Evolutionary conservation across 768 basidiomycete species (phyloP).

Genomic region (Rhizopogon roseolus): DNA sequence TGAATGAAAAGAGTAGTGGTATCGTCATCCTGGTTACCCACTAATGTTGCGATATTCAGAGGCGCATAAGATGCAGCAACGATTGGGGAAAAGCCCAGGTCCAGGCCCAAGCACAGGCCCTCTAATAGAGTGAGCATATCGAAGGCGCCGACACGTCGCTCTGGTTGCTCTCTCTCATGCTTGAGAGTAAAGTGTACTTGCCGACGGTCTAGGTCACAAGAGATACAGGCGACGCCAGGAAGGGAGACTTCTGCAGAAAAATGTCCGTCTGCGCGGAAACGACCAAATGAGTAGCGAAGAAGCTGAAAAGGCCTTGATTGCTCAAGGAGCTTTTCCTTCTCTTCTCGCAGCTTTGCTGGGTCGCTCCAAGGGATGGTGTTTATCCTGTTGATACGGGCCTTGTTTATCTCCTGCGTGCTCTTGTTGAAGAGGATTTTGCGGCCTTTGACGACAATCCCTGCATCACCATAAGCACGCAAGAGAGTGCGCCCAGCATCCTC

Average conservation of each 20-base stretch:
- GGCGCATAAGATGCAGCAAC: constrained; percentile 18
- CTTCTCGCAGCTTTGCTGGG: constrained; percentile 18
- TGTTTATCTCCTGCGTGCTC: constrained; percentile 20
- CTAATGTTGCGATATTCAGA: constrained; percentile 16
- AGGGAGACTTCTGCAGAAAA: constrained; percentile 28
- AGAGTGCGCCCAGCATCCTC: constrained; percentile 16
- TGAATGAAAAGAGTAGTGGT: constrained; percentile 24
- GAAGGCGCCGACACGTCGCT: background rate
- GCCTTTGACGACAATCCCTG: constrained; percentile 24
- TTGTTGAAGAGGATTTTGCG: constrained; percentile 11
- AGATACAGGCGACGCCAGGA: constrained; percentile 23
- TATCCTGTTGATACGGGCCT: constrained; percentile 17
- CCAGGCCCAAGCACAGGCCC: too few species aligned
- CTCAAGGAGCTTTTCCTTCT: constrained; percentile 18
- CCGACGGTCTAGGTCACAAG: constrained; percentile 31
- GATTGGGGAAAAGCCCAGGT: background rate
- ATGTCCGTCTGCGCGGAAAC: constrained; percentile 27
- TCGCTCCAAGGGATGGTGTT: constrained; percentile 25
- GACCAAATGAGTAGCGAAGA: constrained; percentile 28
- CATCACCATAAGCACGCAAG: constrained; percentile 18
- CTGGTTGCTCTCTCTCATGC: background rate
- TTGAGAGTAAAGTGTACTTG: constrained; percentile 26
- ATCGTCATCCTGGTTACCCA: constrained; percentile 6
- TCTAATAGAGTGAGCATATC: background rate
- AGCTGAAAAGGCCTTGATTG: constrained; percentile 20